Evolutionary conservation across 2,329 filamentous ascomycete species (phyloP).

Genomic region (Ceratocystis variospora): DNA sequence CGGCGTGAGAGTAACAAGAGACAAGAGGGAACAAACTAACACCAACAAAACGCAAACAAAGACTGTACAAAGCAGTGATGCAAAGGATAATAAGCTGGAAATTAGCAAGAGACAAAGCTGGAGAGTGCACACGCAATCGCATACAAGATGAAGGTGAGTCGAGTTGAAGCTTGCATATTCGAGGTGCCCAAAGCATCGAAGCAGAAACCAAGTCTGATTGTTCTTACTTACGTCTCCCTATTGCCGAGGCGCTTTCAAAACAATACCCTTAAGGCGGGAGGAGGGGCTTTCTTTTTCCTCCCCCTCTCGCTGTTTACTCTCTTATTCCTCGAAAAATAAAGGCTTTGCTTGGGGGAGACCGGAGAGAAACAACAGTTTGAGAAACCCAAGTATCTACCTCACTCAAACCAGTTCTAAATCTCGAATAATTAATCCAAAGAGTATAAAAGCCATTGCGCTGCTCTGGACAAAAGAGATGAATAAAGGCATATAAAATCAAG

Average conservation of each 20-base stretch:
- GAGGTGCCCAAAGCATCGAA: not conserved
- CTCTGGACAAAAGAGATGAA: too few species aligned
- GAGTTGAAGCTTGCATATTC: not conserved
- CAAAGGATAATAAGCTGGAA: not conserved
- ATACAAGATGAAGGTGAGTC: not conserved
- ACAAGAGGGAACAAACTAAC: not conserved
- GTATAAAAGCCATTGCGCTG: too few species aligned
- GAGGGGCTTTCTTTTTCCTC: not conserved
- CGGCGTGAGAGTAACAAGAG: not conserved
- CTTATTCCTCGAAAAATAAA: not conserved
- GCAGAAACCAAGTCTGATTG: not conserved
- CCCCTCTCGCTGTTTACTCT: not conserved
- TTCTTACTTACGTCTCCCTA: not conserved
- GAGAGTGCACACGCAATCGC: not conserved
- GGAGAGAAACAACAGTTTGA: not conserved
- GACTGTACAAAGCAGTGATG: not conserved
- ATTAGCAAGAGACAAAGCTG: not conserved
- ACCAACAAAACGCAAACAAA: not conserved
- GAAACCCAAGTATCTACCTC: too few species aligned
- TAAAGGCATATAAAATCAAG: too few species aligned
- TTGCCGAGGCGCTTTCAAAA: not conserved
- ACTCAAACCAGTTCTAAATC: too few species aligned
- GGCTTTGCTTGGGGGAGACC: not conserved
- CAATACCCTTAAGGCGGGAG: not conserved
- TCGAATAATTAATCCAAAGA: too few species aligned